Evolutionary conservation across 257 asterid genomes (phyloP).

Genomic region (Ocimum tenuiflorum): DNA sequence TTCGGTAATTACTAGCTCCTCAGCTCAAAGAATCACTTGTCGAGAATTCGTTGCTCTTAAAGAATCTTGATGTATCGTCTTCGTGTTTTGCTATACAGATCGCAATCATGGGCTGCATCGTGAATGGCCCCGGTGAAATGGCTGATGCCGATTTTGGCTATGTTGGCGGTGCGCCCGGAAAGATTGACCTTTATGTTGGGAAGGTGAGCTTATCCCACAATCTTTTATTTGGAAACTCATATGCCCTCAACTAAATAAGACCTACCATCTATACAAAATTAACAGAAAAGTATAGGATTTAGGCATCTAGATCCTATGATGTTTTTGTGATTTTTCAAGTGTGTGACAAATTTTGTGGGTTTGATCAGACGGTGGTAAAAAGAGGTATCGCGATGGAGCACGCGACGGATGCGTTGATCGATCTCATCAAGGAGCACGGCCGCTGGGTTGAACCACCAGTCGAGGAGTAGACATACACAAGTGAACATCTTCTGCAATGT

Average conservation of each 20-base stretch:
- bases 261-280: no score
- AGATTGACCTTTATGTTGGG: constrained; percentile 95
- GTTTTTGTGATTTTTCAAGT: no score
- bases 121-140: constrained; percentile 99
- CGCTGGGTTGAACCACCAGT: constrained; percentile 76
- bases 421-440: constrained; percentile 72
- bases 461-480: constrained; percentile 33
- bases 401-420: constrained; percentile 72
- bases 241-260: no score
- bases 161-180: constrained; percentile 99
- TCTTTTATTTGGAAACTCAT: background rate
- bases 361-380: constrained; percentile 57
- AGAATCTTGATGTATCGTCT: background rate
- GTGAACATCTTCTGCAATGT: background rate
- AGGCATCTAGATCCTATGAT: no score
- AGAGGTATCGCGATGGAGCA: constrained; percentile 66
- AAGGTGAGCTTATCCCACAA: constrained; percentile 45
- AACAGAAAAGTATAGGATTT: no score
- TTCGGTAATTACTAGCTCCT: constrained; percentile 49
- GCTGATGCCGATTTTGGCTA: constrained; percentile 99
- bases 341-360: no score
- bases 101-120: constrained; percentile 99
- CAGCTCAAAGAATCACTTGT: background rate
- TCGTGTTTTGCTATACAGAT: constrained; percentile 38
- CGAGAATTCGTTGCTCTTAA: background rate